Evolutionary conservation across 169 alveolate genomes (phyloP), one percentile per base, ranked within the genome.

Genomic region (Cryptosporidium meleagridis): DNA sequence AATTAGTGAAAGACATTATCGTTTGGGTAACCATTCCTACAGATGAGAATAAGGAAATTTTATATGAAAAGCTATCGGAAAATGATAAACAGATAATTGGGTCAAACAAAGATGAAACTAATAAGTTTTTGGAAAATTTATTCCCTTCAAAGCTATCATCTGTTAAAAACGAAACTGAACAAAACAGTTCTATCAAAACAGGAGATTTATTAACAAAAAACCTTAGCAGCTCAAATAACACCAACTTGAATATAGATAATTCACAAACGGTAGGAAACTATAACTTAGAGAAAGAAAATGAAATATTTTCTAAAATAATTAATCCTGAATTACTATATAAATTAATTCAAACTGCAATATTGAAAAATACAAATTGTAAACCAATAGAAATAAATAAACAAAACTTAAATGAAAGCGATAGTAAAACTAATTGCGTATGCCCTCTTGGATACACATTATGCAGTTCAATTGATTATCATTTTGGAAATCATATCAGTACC

Each of bases 371-470:
- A 51, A 71, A 23, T 26, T 71, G 85, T n/a, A 71, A 29, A 26
- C 85, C 69, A 29, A 48, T 31, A 14, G 85, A 52, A 44, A 55
- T 45, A 21, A 35, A 31, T 23, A 14, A 23, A 48, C 45, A 71
- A 12, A 21, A 51, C 10, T 16, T 52, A 45, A 33, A 51, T n/a
- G 18, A 65, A 10, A 33, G 52, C 52, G 18, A 69, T 23, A 51
- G 44, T 29, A 12, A 71, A 71, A 51, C 65, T 7, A 8, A 37
- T 6, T 75, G 73, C 12, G 58, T 29, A 35, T 75, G 86, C 35
- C 73, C 73, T 12, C 26, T 14, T 58, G 86, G 86, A 12, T 58
- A 75, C 48, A 75, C 29, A 18, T 23, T 55, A 18, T 75, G 86
- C 33, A 75, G 58, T 58, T 75, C 86, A 26, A 41, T 29, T 33